Percentiles rank a stretch among this genome's conserved stretches.
phyloP scores from a whole-genome alignment of 805 yeast genomes.

The Clavispora asparagi region DNA sequence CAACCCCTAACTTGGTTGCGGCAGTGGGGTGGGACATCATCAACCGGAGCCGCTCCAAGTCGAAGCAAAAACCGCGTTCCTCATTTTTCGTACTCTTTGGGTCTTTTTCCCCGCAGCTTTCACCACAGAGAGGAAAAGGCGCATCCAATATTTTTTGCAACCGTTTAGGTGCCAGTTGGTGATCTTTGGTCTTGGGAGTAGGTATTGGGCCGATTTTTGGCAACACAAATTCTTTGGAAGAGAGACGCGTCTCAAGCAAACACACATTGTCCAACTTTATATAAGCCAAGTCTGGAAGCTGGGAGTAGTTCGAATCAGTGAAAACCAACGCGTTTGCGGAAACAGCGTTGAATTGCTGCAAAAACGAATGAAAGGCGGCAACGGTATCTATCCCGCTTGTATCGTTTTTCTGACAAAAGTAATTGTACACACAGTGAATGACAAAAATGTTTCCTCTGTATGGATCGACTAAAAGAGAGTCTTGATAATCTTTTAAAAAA shows the following conservation, averaged over 20 bases:
- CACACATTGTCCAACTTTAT: conserved; percentile 7
- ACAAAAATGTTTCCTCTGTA: conserved; percentile 8
- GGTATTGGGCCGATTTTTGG: neutral
- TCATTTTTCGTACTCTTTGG: neutral
- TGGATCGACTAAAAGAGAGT: conserved; percentile 9
- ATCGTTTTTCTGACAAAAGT: neutral
- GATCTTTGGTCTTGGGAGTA: neutral
- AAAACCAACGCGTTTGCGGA: conserved; percentile 11
- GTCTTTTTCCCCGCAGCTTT: neutral
- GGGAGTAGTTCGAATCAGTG: neutral
- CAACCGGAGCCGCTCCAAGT: conserved; percentile 9
- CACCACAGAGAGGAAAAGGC: neutral
- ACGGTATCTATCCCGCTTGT: neutral
- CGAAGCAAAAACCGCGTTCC: conserved; percentile 4
- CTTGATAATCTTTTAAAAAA: conserved; percentile 4
- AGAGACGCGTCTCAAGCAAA: conserved; percentile 2
- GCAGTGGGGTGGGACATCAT: conserved; percentile 35
- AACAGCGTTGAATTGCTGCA: conserved; percentile 9
- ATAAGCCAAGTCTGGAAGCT: conserved; percentile 2
- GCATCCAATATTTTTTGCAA: neutral
- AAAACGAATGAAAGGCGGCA: conserved; percentile 5
- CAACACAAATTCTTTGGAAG: neutral
- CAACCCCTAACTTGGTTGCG: conserved; percentile 32
- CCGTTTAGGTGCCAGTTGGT: neutral
- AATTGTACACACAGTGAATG: conserved; percentile 1